A percentile compares a stretch with the other conserved stretches of the same genome.
These are phyloP conservation scores for Kregervanrija pseudodelftensis DNA, from an alignment of 805 yeast species.

Conservation along the genomic window DNA sequence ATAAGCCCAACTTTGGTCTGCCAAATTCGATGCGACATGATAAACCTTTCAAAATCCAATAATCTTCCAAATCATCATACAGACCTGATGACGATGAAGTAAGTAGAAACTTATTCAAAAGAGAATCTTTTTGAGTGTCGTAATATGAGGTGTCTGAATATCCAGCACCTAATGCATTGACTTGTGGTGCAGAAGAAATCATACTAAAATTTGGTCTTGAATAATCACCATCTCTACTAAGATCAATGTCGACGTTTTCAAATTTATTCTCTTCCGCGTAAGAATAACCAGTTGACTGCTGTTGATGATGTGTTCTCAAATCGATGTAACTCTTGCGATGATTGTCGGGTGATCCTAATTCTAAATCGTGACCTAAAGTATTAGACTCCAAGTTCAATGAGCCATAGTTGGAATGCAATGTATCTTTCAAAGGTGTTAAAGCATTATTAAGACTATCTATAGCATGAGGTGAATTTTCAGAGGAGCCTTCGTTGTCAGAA, in stretches of 20 bases:
- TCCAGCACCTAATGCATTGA: constrained; percentile 8
- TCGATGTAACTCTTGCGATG: constrained; percentile 21
- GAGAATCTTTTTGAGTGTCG: neutral
- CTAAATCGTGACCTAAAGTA: constrained; percentile 8
- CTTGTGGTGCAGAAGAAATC: too few relatives aligned
- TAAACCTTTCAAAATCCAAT: constrained; percentile 26
- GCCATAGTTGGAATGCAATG: neutral
- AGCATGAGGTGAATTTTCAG: neutral
- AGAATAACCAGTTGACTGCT: constrained; percentile 14
- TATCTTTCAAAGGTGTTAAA: constrained; percentile 6
- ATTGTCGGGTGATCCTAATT: constrained; percentile 7
- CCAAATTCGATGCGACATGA: constrained; percentile 34
- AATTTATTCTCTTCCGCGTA: constrained; percentile 42
- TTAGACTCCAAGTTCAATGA: neutral
- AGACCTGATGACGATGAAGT: constrained; percentile 20
- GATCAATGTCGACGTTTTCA: constrained; percentile 49
- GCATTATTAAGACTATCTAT: constrained; percentile 1
- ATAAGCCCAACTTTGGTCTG: constrained; percentile 45
- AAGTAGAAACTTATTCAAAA: neutral
- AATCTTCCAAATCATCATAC: constrained; percentile 28
- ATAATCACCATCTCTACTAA: constrained; percentile 14
- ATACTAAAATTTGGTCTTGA: constrained; percentile 4
- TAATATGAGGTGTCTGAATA: constrained; percentile 3
- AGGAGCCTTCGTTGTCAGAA: neutral
- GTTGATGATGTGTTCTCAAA: constrained; percentile 16